Evolutionary conservation across 768 basidiomycete species (phyloP).

Genomic region (Tricholoma saponaceum): DNA sequence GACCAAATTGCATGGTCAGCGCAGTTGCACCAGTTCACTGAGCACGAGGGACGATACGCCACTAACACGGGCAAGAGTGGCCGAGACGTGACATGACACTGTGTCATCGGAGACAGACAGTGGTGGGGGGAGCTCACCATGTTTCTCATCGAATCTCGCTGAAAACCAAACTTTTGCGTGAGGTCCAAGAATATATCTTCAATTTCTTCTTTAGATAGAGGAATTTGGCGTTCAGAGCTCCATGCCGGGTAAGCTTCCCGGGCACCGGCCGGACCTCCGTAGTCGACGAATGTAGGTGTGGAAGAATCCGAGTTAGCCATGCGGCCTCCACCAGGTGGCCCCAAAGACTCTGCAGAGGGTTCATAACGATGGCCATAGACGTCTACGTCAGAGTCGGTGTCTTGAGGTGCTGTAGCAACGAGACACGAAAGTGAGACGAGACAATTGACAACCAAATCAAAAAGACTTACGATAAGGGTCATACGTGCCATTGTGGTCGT

Average conservation of each 20-base stretch:
- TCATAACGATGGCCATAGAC: conserved; percentile 66
- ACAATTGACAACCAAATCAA: conserved; percentile 8
- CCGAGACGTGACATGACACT: neutral
- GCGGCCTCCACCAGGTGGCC: conserved; percentile 42
- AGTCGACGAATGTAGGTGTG: conserved; percentile 71
- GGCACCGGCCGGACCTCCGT: conserved; percentile 46
- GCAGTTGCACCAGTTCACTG: neutral
- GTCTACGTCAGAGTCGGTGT: conserved; percentile 82
- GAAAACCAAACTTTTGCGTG: conserved; percentile 98
- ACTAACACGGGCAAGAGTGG: neutral
- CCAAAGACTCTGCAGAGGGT: conserved; percentile 75
- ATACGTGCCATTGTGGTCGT: conserved; percentile 62
- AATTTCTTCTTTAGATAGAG: conserved; percentile 98
- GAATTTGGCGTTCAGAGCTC: conserved; percentile 88
- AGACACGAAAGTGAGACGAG: conserved; percentile 12
- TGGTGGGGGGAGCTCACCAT: conserved; percentile 53
- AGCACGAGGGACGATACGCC: neutral
- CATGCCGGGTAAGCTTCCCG: conserved; percentile 94
- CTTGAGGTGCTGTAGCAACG: conserved; percentile 56
- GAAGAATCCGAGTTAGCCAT: conserved; percentile 64
- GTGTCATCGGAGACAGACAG: neutral
- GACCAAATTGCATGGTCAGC: neutral
- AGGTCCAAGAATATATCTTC: conserved; percentile 98
- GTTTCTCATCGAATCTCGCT: conserved; percentile 91
- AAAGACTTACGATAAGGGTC: conserved; percentile 53